Evolutionary conservation across 306 rosid species (phyloP).

Genomic region (Quercus suber): DNA sequence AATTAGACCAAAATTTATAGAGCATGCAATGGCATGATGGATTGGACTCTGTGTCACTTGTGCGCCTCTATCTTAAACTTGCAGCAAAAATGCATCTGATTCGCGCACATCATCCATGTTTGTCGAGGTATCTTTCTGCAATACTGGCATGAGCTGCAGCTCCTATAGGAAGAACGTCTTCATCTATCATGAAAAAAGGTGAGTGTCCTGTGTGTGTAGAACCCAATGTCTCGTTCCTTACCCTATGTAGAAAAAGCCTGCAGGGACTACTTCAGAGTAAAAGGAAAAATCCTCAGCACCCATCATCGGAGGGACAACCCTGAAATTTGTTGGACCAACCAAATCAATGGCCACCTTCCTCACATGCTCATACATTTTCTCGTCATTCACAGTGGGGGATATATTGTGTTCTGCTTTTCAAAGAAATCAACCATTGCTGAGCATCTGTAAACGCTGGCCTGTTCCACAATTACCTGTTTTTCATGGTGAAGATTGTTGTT

Average conservation of each 20-base stretch:
- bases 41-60: conserved; percentile 15
- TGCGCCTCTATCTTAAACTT: conserved; percentile 2
- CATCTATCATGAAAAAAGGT: conserved; percentile 86
- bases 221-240: conserved; percentile 80
- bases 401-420: conserved; percentile 66
- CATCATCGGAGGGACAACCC: conserved; percentile 88
- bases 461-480: conserved; percentile 81
- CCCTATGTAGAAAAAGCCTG: conserved; percentile 77
- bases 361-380: conserved; percentile 84
- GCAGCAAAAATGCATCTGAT: not conserved
- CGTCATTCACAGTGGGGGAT: conserved; percentile 93
- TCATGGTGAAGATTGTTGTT: not conserved
- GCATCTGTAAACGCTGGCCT: conserved; percentile 80
- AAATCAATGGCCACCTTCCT: conserved; percentile 70
- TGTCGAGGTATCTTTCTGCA: conserved; percentile 84
- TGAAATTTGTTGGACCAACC: conserved; percentile 64
- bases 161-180: conserved; percentile 70
- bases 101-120: conserved; percentile 30
- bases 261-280: conserved; percentile 64
- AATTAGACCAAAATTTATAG: not conserved
- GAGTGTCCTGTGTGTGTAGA: conserved; percentile 92
- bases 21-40: conserved; percentile 8
- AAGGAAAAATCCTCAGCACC: conserved; percentile 97
- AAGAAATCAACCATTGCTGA: conserved; percentile 77
- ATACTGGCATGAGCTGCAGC: conserved; percentile 84